phyloP scores from a whole-genome alignment of 805 yeast species.

The Candida andamanensis region DNA sequence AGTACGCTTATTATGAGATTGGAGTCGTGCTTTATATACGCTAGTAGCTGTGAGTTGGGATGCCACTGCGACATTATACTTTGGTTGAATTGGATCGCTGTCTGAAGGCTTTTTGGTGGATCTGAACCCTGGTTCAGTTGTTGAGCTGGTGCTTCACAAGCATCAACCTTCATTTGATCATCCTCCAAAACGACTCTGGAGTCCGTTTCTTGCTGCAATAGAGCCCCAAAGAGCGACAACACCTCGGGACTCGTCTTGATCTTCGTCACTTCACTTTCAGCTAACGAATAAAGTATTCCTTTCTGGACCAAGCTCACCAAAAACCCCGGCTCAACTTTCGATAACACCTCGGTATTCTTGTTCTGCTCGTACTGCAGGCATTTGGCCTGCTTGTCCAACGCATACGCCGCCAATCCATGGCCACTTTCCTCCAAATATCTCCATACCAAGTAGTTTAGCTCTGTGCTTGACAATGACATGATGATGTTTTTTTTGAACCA shows the following conservation, averaged over 20 bases:
- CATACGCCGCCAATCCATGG: conserved; percentile 69
- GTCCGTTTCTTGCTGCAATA: conserved; percentile 38
- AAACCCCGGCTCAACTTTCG: conserved; percentile 68
- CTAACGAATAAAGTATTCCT: conserved; percentile 74
- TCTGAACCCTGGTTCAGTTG: no score
- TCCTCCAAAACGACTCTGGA: neutral
- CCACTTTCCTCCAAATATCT: conserved; percentile 86
- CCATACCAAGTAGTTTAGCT: conserved; percentile 89
- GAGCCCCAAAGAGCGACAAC: conserved; percentile 52
- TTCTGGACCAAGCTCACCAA: conserved; percentile 78
- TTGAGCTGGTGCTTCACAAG: neutral
- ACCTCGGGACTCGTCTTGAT: conserved; percentile 12
- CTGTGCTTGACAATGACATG: conserved; percentile 80
- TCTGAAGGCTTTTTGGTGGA: conserved; percentile 26
- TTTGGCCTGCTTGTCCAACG: conserved; percentile 69
- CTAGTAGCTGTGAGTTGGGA: conserved; percentile 45
- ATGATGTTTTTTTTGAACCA: conserved; percentile 2
- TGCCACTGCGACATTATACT: conserved; percentile 53
- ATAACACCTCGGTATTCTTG: conserved; percentile 33
- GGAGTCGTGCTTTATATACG: conserved; percentile 51
- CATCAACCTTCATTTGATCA: neutral
- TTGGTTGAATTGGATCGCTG: conserved; percentile 35
- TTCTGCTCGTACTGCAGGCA: conserved; percentile 52
- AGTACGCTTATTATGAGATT: conserved; percentile 42
- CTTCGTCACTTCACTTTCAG: conserved; percentile 48